Conservation (phyloP, 441 rosid genomes). For the Flueggea neowawraea region DNA sequence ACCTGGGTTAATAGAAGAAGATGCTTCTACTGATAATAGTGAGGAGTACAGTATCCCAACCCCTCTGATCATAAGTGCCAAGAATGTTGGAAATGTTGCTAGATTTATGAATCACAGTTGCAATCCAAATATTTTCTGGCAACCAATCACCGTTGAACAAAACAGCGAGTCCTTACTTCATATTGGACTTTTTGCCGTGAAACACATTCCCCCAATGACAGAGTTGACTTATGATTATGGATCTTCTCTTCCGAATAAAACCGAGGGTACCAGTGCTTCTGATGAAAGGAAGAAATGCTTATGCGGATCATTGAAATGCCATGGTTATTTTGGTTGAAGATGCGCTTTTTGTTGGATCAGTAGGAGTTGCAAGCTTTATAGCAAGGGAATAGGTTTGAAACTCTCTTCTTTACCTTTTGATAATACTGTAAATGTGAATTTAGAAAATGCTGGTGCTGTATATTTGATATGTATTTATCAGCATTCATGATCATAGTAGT, state of each 20-base stretch:
- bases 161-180: constrained; percentile 41
- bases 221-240: constrained; percentile 87
- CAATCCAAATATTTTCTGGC: constrained; percentile 84
- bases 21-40: too few relatives aligned
- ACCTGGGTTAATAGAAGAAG: too few relatives aligned
- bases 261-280: constrained; percentile 3
- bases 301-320: constrained; percentile 55
- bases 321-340: constrained; percentile 39
- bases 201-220: constrained; percentile 77
- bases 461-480: too few relatives aligned
- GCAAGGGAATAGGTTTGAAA: too few relatives aligned
- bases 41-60: constrained; percentile 23
- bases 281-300: constrained; percentile 40
- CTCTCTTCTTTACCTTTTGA: too few relatives aligned
- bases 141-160: constrained; percentile 50
- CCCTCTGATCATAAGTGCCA: constrained; percentile 61
- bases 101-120: constrained; percentile 93
- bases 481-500: too few relatives aligned
- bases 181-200: constrained; percentile 57
- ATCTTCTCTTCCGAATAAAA: constrained; percentile 23
- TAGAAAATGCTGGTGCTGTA: too few relatives aligned
- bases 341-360: constrained; percentile 28
- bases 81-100: constrained; percentile 63
- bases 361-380: too few relatives aligned
- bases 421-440: too few relatives aligned